These are phyloP conservation scores for Phytophthora uliginosa DNA, from an alignment of 352 stramenopile species.

Conservation along the genomic window DNA sequence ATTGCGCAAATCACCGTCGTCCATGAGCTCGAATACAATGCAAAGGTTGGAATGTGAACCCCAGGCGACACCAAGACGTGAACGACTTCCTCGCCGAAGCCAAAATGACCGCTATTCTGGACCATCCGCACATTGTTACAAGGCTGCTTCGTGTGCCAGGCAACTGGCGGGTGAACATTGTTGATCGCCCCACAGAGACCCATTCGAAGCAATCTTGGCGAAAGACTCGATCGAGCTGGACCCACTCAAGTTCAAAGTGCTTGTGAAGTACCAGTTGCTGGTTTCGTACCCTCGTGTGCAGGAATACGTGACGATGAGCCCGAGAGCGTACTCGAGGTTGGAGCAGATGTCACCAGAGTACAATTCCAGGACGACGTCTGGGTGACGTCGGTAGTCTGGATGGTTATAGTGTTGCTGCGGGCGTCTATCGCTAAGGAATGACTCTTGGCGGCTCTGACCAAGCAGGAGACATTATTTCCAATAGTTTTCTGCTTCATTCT, in stretches of 20 bases:
- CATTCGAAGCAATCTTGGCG: neutral
- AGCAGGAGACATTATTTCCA: no score
- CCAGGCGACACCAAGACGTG: slow-evolving; percentile 43
- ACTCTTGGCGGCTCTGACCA: no score
- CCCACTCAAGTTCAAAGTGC: neutral
- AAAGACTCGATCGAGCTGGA: neutral
- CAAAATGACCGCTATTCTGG: no score
- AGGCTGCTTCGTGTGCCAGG: no score
- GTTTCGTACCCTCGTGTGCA: neutral
- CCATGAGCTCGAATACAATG: slow-evolving; percentile 45
- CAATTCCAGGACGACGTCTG: neutral
- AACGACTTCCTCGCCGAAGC: no score
- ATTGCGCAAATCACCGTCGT: slow-evolving; percentile 37
- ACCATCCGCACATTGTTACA: no score
- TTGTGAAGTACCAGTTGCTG: neutral
- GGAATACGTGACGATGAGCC: neutral
- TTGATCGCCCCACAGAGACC: neutral
- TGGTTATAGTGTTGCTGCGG: no score
- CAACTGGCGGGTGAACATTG: neutral
- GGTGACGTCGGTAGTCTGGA: no score
- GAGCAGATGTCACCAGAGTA: neutral
- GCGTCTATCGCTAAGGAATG: no score
- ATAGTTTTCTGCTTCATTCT: no score
- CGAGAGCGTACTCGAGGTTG: neutral
- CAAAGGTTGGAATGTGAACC: slow-evolving; percentile 44